Conservation (phyloP, 1,284 basidiomycete species). For the Ustilago vetiveriae region DNA sequence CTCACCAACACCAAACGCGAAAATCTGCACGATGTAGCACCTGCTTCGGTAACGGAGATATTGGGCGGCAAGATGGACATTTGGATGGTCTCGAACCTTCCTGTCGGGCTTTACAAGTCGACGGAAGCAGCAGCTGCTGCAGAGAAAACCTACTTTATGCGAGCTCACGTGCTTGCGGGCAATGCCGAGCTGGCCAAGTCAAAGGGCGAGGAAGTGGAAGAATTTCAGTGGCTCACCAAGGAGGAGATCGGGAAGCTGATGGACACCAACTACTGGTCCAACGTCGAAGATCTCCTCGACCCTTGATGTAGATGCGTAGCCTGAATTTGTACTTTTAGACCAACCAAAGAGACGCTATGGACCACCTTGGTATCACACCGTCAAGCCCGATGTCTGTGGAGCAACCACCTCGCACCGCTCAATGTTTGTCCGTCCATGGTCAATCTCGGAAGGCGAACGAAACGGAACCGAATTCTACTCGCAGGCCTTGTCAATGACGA, state of each 20-base stretch:
- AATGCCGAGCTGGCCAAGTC: constrained; percentile 33
- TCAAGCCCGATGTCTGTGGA: too few relatives aligned
- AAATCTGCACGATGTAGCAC: constrained; percentile 49
- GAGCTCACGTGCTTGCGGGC: constrained; percentile 58
- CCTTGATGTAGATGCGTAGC: constrained; percentile 32
- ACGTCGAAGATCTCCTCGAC: constrained; percentile 78
- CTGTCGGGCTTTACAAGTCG: constrained; percentile 51
- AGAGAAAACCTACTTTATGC: constrained; percentile 59
- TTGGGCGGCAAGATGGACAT: constrained; percentile 62
- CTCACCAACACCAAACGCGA: constrained; percentile 29
- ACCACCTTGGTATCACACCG: too few relatives aligned
- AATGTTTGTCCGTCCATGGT: too few relatives aligned
- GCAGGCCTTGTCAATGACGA: too few relatives aligned
- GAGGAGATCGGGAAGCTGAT: constrained; percentile 76
- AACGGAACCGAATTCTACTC: too few relatives aligned
- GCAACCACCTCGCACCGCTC: too few relatives aligned
- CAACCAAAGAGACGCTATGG: too few relatives aligned
- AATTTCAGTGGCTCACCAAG: constrained; percentile 90
- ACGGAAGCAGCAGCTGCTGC: constrained; percentile 3
- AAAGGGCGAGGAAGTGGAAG: constrained; percentile 70
- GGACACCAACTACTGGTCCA: constrained; percentile 75
- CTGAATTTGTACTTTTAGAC: too few relatives aligned
- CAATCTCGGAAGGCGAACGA: too few relatives aligned
- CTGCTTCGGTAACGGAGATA: constrained; percentile 34
- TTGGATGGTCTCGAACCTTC: constrained; percentile 63